Base-by-base conservation (phyloP, 176 grass and related monocot species). In the Oryza meridionalis region DNA sequence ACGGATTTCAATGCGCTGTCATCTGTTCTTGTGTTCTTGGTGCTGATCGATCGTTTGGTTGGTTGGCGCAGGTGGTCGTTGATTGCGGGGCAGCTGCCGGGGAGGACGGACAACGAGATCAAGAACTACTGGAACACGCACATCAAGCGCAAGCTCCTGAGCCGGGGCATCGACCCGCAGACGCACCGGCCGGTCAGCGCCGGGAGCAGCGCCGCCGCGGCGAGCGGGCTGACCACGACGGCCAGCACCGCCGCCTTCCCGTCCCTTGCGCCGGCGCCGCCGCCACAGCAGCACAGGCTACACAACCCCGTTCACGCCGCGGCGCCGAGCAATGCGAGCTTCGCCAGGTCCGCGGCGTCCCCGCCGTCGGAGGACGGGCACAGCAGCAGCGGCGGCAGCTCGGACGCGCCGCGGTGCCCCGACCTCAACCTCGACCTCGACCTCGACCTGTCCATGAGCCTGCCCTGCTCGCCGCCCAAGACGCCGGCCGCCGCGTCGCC, bases 111-210 rank as follows among this genome's bases (percentile, higher is more conserved):
- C 78, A 97, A 97, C 81, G 94, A 97, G 85, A 97, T 97, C 83
- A 97, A 97, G 83, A 97, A 97, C 83, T 93, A 97, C 89, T 97
- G 91, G 91, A 97, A 97, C 85, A 97, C 94, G 74, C 94, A 97
- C 85, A 94, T 97, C 85, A 97, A 92, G 82, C 87, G 94, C 83
- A 94, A 97, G 83, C 91, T 97, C 14, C 77, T 97, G 12, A 88
- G 80, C 86, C 91, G 91, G 1, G 91, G 94, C 82, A 85, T 94
- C 82, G 91, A 97, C 87, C 91, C 94, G 44, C 91, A 97, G 84
- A 97, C 89, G 46, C 94, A 97, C 89, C 87, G 89, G 16, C 76
- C 89, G 37, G 16, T 92, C 66, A 90, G 84, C 81, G 45, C 63
- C 53, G 69, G 50, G 47, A 17, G 27, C n/a, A n/a, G 19, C 69